Conservation (phyloP, 129 eudicot genomes). For the Silybum marianum region DNA sequence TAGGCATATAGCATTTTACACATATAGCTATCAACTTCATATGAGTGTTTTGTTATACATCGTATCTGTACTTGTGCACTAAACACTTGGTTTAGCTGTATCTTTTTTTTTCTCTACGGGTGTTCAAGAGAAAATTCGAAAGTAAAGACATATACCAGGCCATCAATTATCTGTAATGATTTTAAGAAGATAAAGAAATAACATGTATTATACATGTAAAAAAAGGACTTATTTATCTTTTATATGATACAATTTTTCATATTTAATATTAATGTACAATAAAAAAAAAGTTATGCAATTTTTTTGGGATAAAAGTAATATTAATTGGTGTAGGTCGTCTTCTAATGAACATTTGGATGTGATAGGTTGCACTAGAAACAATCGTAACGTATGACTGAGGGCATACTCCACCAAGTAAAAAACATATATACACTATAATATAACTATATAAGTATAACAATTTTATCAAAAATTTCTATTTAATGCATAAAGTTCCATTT, state of each 20-base stretch:
- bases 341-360: neutral
- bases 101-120: neutral
- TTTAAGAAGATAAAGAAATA: neutral
- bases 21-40: too few relatives aligned
- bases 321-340: neutral
- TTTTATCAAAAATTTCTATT: too few relatives aligned
- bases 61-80: too few relatives aligned
- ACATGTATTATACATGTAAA: neutral
- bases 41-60: too few relatives aligned
- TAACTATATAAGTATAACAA: too few relatives aligned
- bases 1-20: too few relatives aligned
- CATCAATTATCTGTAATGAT: neutral
- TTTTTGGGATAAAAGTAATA: neutral
- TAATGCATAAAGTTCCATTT: too few relatives aligned
- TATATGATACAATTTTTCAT: too few relatives aligned
- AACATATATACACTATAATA: too few relatives aligned
- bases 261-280: too few relatives aligned
- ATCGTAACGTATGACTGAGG: neutral
- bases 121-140: neutral
- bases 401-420: neutral
- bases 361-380: neutral
- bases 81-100: neutral
- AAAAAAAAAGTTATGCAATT: too few relatives aligned
- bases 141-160: neutral
- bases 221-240: too few relatives aligned